Evolutionary conservation across 2,329 filamentous ascomycete species (phyloP).

Genomic region (Hypoxylon sp.): DNA sequence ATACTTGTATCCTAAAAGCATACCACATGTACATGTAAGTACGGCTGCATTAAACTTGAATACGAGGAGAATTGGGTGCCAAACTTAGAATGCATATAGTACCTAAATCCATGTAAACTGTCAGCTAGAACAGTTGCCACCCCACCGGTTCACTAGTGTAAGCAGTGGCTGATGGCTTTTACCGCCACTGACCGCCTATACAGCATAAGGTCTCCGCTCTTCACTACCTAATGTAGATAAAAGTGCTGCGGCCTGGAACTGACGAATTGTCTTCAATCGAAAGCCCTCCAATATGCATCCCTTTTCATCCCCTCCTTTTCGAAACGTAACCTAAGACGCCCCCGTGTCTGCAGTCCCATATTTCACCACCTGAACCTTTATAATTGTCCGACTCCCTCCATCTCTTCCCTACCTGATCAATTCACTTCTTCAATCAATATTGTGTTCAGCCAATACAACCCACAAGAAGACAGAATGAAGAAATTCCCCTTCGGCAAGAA

Average conservation of each 20-base stretch:
- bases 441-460: slow-evolving; percentile 1
- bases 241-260: slow-evolving; percentile 42
- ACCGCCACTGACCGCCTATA: slow-evolving; percentile 38
- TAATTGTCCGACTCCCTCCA: slow-evolving; percentile 28
- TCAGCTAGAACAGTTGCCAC: slow-evolving; percentile 25
- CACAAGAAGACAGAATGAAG: slow-evolving; percentile 62
- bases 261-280: slow-evolving; percentile 38
- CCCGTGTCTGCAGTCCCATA: slow-evolving; percentile 39
- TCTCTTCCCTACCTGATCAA: slow-evolving; percentile 11
- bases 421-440: slow-evolving; percentile 29
- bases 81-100: slow-evolving; percentile 29
- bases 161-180: slow-evolving; percentile 22
- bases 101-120: slow-evolving; percentile 5
- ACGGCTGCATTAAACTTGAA: background rate
- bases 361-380: slow-evolving; percentile 32
- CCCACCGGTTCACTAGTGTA: background rate
- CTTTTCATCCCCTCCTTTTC: slow-evolving; percentile 41
- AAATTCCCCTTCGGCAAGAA: slow-evolving; percentile 73
- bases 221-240: slow-evolving; percentile 35
- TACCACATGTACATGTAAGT: background rate
- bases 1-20: background rate
- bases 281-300: slow-evolving; percentile 11
- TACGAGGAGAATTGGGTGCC: background rate
- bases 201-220: slow-evolving; percentile 11
- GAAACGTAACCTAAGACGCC: slow-evolving; percentile 49